These are phyloP conservation scores for Cephaloascus fragrans DNA, from an alignment of 805 yeast genomes.

Conservation along the genomic window DNA sequence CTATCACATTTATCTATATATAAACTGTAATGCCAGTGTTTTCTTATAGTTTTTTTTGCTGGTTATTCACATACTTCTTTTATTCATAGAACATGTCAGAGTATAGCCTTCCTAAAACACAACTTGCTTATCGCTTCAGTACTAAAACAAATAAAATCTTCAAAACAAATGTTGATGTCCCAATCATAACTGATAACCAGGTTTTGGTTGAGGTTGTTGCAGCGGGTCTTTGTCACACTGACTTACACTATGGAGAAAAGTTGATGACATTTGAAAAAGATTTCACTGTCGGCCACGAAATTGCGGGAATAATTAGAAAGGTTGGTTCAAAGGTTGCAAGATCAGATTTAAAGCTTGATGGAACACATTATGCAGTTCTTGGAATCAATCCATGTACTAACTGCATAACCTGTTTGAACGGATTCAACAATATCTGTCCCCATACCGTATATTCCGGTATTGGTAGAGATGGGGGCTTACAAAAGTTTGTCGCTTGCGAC, in stretches of 20 bases:
- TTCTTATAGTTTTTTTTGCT: too few relatives aligned
- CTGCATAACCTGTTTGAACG: slow-evolving; percentile 13
- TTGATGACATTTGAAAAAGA: slow-evolving; percentile 1
- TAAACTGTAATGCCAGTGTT: too few relatives aligned
- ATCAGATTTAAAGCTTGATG: slow-evolving; percentile 3
- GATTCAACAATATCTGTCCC: slow-evolving; percentile 14
- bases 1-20: too few relatives aligned
- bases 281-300: slow-evolving; percentile 19
- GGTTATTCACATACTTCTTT: too few relatives aligned
- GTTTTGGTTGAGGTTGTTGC: slow-evolving; percentile 7
- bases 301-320: slow-evolving; percentile 13
- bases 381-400: slow-evolving; percentile 13
- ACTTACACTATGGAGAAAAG: slow-evolving; percentile 23
- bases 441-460: slow-evolving; percentile 12
- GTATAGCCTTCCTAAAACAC: too few relatives aligned
- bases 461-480: slow-evolving; percentile 19
- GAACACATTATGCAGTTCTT: slow-evolving; percentile 7
- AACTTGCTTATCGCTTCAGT: too few relatives aligned
- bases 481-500: slow-evolving; percentile 14
- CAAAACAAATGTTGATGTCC: too few relatives aligned
- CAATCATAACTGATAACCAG: too few relatives aligned
- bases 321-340: slow-evolving; percentile 4
- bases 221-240: slow-evolving; percentile 27
- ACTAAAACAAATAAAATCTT: too few relatives aligned
- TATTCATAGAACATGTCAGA: too few relatives aligned